Evolutionary conservation across 2,329 filamentous ascomycete genomes (phyloP).

Genomic region (Didymella pinodella): DNA sequence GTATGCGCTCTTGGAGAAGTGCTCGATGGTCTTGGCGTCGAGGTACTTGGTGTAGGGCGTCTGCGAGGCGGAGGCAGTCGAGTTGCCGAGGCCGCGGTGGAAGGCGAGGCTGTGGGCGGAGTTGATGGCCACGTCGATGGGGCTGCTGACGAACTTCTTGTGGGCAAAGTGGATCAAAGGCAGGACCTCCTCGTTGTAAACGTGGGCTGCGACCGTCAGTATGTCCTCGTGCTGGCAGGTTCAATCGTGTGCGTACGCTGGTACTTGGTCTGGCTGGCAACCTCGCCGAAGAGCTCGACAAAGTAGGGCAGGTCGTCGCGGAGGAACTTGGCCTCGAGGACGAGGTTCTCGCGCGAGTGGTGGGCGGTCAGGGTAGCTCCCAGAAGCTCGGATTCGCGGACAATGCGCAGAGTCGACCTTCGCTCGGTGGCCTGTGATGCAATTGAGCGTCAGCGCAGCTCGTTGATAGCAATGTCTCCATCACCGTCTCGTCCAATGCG

Average conservation of each 20-base stretch:
- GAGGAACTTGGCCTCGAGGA: constrained; percentile 94
- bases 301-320: constrained; percentile 97
- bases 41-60: constrained; percentile 82
- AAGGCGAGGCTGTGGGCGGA: constrained; percentile 87
- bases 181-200: constrained; percentile 88
- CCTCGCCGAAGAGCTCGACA: constrained; percentile 91
- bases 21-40: constrained; percentile 74
- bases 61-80: constrained; percentile 75
- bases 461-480: not conserved
- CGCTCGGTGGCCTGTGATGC: constrained; percentile 76
- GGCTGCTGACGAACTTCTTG: constrained; percentile 70
- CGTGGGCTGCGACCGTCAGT: constrained; percentile 69
- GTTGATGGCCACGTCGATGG: constrained; percentile 79
- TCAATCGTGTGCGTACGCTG: constrained; percentile 58
- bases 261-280: constrained; percentile 87
- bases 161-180: constrained; percentile 79
- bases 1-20: constrained; percentile 81
- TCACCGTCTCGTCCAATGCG: not conserved
- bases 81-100: constrained; percentile 87
- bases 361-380: constrained; percentile 87
- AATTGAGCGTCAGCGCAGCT: constrained; percentile 21
- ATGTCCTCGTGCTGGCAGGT: not conserved
- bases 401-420: constrained; percentile 90
- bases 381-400: constrained; percentile 92
- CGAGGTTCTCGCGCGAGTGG: constrained; percentile 91